Evolutionary conservation across 1,139 yeast genomes (phyloP).

Genomic region (Sugiyamaella pinicola): DNA sequence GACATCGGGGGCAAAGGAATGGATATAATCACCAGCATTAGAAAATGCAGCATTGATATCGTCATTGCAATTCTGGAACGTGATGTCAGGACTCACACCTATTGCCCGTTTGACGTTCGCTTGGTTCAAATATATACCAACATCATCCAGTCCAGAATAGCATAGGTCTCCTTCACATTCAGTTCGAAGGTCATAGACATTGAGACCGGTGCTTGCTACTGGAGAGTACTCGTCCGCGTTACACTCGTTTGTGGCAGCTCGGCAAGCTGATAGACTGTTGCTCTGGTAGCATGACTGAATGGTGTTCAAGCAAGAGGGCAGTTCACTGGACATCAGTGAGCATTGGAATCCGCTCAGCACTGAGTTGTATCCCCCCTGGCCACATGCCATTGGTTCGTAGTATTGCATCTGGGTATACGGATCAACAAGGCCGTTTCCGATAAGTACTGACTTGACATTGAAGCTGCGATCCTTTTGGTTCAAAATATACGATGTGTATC

Average conservation of each 20-base stretch:
- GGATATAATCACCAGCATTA: slow-evolving; percentile 54
- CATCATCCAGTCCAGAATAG: slow-evolving; percentile 66
- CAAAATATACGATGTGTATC: slow-evolving; percentile 83
- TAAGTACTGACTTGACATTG: slow-evolving; percentile 77
- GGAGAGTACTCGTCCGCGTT: slow-evolving; percentile 77
- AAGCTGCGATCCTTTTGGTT: slow-evolving; percentile 75
- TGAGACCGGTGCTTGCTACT: slow-evolving; percentile 60
- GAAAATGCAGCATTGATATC: slow-evolving; percentile 51
- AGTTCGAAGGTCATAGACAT: slow-evolving; percentile 68
- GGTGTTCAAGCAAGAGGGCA: slow-evolving; percentile 4
- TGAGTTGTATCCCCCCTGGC: slow-evolving; percentile 58
- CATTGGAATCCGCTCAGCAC: not conserved
- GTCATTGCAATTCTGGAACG: slow-evolving; percentile 73
- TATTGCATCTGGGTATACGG: slow-evolving; percentile 66
- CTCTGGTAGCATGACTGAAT: slow-evolving; percentile 8
- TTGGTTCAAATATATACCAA: slow-evolving; percentile 68
- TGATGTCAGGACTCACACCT: slow-evolving; percentile 81
- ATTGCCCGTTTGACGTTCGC: slow-evolving; percentile 71
- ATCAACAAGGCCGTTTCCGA: slow-evolving; percentile 86
- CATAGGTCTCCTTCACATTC: slow-evolving; percentile 65
- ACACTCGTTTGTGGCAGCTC: slow-evolving; percentile 9
- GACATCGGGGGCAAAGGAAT: slow-evolving; percentile 62
- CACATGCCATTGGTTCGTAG: slow-evolving; percentile 85
- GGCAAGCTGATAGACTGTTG: slow-evolving; percentile 1
- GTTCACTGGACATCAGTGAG: not conserved